A percentile compares a stretch with the other conserved stretches of the same genome.
These are phyloP conservation scores for Penicillium sclerotiorum DNA, from an alignment of 2,329 filamentous ascomycete species.

Conservation along the genomic window DNA sequence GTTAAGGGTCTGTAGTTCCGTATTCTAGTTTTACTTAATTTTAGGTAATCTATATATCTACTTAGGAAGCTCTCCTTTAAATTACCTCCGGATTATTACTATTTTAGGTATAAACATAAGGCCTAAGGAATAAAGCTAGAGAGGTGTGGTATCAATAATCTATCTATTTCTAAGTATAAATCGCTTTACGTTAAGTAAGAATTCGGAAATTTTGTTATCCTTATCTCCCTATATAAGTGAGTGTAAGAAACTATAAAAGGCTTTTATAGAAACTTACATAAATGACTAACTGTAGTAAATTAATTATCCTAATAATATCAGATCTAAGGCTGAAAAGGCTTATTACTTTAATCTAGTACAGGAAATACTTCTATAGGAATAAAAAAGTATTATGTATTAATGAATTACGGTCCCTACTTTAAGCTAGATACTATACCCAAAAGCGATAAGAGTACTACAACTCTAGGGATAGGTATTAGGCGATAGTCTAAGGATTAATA, in stretches of 20 bases:
- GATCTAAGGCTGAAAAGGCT: conserved; percentile 20
- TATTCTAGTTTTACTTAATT: conserved; percentile 1
- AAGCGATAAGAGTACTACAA: conserved; percentile 14
- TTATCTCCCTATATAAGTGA: conserved; percentile 18
- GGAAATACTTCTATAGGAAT: conserved; percentile 25
- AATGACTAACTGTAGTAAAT: conserved; percentile 15
- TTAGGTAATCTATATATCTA: conserved; percentile 20
- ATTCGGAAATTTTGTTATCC: background rate
- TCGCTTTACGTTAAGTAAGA: conserved; percentile 2
- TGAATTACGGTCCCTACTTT: background rate
- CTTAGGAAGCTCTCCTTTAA: conserved; percentile 17
- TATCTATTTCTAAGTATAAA: conserved; percentile 1
- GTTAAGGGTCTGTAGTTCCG: too few relatives aligned
- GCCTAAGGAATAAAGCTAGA: conserved; percentile 39
- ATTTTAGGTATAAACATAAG: conserved; percentile 33
- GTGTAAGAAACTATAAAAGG: too few relatives aligned
- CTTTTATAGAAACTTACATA: conserved; percentile 11
- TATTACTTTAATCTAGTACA: conserved; percentile 32
- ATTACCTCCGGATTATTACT: conserved; percentile 27
- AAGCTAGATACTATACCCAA: conserved; percentile 14
- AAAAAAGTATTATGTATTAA: conserved; percentile 8
- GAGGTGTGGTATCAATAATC: conserved; percentile 26
- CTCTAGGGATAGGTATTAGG: too few relatives aligned
- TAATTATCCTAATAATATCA: conserved; percentile 19
- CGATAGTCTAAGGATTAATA: too few relatives aligned